Evolutionary conservation across 768 basidiomycete genomes (phyloP), one percentile per base, ranked within the genome.

Genomic region (Tricholoma terreum): DNA sequence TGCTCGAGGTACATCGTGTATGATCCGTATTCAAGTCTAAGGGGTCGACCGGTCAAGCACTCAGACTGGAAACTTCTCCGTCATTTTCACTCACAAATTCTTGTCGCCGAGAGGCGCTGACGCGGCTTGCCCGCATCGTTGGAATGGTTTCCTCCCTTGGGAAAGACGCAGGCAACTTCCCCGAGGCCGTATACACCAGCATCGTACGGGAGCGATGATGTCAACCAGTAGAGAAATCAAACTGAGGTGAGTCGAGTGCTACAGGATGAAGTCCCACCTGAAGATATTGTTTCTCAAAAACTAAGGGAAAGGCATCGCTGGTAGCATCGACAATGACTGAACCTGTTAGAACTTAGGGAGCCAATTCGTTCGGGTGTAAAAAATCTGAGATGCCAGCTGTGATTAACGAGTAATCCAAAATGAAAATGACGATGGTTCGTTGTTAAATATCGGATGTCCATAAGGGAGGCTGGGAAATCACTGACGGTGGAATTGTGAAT

Each of bases 161-260:
- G 73, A 24, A 80, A 80, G 30, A 87, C 75, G 57, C 84, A 79
- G 11, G 89, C 73, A 1, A 84, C 82, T 67, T 94, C 89, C 2
- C 90, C 89, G 35, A 92, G 71, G 2, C 91, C 91, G 60, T 91
- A 92, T 49, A 92, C 80, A 61, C 92, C 91, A 2, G 89, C 79
- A 34, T 79, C 75, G 6, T 78, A 66, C 0, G 90, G 87, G 1
- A 92, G 73, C 0, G 85, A 79, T 3, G 87, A 88, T 0, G 87
- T 73, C 17, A 92, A 60, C 84, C 85, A 58, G 1, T n/a, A 42
- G 2, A 21, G 21, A 40, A 42, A 4, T n/a, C 4, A 33, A 19
- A 40, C 17, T 7, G 14, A 43, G 30, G 27, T 27, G 36, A 38
- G 30, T 6, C 6, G 19, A 27, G 38, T 33, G 17, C n/a, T n/a